Conservation (phyloP, 169 alveolate genomes). For the Plasmodium malariae region DNA sequence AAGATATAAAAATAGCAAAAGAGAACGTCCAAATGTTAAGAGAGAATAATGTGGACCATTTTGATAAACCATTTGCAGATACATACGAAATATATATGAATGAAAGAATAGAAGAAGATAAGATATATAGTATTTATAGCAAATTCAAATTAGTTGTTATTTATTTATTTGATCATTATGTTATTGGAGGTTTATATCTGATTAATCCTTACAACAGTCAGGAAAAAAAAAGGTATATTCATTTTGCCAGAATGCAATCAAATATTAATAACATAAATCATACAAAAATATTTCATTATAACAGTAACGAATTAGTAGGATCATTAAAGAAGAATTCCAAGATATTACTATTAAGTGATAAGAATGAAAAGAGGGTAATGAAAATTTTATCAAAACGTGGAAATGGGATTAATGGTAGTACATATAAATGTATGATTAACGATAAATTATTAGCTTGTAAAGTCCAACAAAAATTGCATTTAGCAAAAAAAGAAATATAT, state of each 20-base stretch:
- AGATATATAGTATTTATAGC: background rate
- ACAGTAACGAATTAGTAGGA: conserved; percentile 14
- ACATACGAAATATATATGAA: conserved; percentile 46
- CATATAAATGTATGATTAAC: conserved; percentile 39
- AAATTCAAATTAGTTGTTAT: conserved; percentile 29
- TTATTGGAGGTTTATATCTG: conserved; percentile 51
- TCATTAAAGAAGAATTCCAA: conserved; percentile 19
- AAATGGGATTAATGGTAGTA: conserved; percentile 69
- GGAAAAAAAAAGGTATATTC: conserved; percentile 28
- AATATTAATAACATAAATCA: conserved; percentile 40
- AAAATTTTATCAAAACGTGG: conserved; percentile 37
- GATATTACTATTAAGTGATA: conserved; percentile 26
- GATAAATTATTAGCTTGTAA: conserved; percentile 51
- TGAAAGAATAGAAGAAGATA: conserved; percentile 14
- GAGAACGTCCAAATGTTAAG: background rate
- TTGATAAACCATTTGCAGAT: conserved; percentile 31
- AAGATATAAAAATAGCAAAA: background rate
- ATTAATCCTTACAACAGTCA: conserved; percentile 50
- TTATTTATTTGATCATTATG: conserved; percentile 40
- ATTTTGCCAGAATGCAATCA: conserved; percentile 25
- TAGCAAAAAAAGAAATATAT: conserved; percentile 74
- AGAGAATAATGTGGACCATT: background rate
- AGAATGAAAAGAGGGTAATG: conserved; percentile 25
- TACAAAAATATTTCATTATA: conserved; percentile 55
- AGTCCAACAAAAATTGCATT: conserved; percentile 37